Evolutionary conservation across 345 rosid genomes (phyloP).

Genomic region (Citrus maxima): DNA sequence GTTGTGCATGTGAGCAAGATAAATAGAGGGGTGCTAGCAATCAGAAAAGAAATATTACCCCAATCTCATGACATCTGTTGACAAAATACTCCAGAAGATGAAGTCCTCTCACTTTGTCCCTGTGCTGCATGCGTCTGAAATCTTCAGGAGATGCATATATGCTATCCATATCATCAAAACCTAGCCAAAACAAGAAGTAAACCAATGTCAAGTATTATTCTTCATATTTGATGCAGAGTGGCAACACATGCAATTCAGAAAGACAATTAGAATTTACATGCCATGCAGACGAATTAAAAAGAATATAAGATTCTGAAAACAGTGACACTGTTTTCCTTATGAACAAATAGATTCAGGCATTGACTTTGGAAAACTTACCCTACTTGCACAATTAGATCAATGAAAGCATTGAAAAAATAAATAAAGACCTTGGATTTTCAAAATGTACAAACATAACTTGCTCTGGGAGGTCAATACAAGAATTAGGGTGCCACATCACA

Average conservation of each 20-base stretch:
- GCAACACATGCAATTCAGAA: not conserved
- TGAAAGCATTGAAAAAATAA: not conserved
- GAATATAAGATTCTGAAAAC: not conserved
- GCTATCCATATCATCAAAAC: slow-evolving; percentile 87
- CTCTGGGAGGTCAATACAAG: not conserved
- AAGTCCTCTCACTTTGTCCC: slow-evolving; percentile 69
- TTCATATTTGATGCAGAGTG: not conserved
- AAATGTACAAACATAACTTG: not conserved
- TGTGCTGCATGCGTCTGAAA: slow-evolving; percentile 50
- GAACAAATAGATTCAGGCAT: not conserved
- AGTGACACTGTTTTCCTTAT: not conserved
- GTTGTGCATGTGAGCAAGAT: not conserved
- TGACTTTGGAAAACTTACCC: not conserved
- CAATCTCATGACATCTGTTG: slow-evolving; percentile 64
- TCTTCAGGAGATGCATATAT: slow-evolving; percentile 86
- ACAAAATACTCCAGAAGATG: slow-evolving; percentile 90
- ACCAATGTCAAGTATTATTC: not conserved
- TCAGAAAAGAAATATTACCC: slow-evolving; percentile 46
- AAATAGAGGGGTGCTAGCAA: not conserved
- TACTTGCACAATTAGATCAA: not conserved
- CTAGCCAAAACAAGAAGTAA: slow-evolving; percentile 26
- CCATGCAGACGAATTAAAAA: not conserved
- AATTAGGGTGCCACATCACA: not conserved
- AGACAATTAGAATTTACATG: not conserved
- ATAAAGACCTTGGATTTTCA: not conserved